phyloP scores from a whole-genome alignment of 169 alveolate species.

The Cryptosporidium viatorum region DNA sequence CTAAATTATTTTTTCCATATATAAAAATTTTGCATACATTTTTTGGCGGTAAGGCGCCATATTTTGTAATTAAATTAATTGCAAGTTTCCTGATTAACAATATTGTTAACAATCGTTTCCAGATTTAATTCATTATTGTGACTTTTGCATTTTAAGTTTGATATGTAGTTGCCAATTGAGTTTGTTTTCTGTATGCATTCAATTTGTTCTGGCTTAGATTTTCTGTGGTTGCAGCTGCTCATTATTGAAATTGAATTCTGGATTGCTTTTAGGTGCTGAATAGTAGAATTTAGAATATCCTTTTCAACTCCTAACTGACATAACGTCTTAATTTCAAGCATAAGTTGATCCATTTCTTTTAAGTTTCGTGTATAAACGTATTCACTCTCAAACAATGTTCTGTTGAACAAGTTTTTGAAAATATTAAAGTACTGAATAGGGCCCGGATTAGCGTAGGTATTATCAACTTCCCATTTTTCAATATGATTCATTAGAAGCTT shows the following conservation, averaged over 20 bases:
- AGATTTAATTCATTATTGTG: background rate
- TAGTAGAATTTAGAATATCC: constrained; percentile 78
- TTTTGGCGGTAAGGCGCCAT: constrained; percentile 18
- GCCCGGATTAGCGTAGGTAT: constrained; percentile 95
- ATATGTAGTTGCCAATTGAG: background rate
- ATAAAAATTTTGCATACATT: background rate
- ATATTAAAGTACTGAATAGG: constrained; percentile 93
- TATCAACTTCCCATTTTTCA: constrained; percentile 90
- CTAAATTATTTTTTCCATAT: constrained; percentile 21
- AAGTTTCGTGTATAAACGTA: constrained; percentile 88
- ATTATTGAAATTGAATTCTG: constrained; percentile 20
- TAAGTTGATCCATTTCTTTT: constrained; percentile 86
- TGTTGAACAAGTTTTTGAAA: constrained; percentile 84
- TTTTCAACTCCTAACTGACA: constrained; percentile 90
- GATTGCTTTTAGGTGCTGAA: constrained; percentile 13
- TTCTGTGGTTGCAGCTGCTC: background rate
- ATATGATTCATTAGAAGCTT: constrained; percentile 81
- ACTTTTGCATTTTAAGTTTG: background rate
- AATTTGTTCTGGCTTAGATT: background rate
- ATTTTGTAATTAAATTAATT: background rate
- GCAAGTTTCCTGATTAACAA: background rate
- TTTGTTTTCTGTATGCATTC: background rate
- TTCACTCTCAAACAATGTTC: constrained; percentile 87
- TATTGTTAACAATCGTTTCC: background rate
- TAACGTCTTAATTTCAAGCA: constrained; percentile 82